Evolutionary conservation across 768 basidiomycete genomes (phyloP), one percentile per base, ranked within the genome.

Genomic region (Holtermannia corniformis): DNA sequence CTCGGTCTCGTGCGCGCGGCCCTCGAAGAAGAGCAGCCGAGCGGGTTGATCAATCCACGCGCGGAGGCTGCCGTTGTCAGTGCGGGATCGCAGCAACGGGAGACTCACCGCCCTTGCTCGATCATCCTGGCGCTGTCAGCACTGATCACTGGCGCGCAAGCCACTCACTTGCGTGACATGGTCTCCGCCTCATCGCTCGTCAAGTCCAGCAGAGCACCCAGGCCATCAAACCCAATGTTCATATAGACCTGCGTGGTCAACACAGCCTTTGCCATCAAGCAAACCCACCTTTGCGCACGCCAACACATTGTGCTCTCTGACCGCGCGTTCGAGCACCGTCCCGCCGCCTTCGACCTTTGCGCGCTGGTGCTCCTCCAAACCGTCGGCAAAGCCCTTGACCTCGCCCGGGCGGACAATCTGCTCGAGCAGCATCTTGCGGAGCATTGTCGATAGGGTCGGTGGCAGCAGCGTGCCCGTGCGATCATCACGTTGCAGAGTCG

Each of bases 401-500:
- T 99, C 93, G 43, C 80, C 77, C 1, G 90, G 79, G 42, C 91
- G 85, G 47, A 99, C 80, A 68, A 99, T 96, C 60, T 90, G 91
- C 68, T 97, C 95, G 57, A 97, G 83, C 74, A 95, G 91, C 93
- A 97, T 97, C 71, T 96, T 96, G 32, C 86, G 83, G 22, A 99
- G 81, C 70, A 99, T 91, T 65, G 87, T 86, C 2, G 55, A 50
- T 7, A 46, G 44, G 76, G 83, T 85, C 12, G 85, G 83, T 5
- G 84, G 79, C 2, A 93, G 81, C 21, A 86, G 81, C 23, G 78
- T 65, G 21, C 21, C 13, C 0, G 88, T 83, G 37, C 95, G 83
- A 67, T 97, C 95, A 68, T 99, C 95, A 45, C 95, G 81, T 68
- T 88, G 92, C 45, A 99, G 78, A 23, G 93, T 84, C 5, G 91